These are phyloP conservation scores for Anthostomella pinea DNA, from an alignment of 2,329 filamentous ascomycete species.

Conservation along the genomic window DNA sequence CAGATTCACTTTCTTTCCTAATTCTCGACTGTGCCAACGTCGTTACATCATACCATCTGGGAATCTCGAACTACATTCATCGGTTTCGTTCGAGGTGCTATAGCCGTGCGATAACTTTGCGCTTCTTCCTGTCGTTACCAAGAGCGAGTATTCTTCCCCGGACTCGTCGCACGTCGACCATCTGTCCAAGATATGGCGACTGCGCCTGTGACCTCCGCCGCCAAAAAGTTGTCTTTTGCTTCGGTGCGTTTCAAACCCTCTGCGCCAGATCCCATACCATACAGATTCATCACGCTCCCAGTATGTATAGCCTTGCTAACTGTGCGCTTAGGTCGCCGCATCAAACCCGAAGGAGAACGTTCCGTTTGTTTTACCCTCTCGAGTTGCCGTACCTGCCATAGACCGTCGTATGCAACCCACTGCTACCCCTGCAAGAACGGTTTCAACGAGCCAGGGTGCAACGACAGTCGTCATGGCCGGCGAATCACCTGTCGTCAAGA, in stretches of 20 bases:
- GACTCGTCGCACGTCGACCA: constrained; percentile 8
- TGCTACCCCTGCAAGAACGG: constrained; percentile 14
- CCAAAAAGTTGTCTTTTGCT: constrained; percentile 33
- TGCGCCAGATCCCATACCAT: too few species aligned
- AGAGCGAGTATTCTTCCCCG: constrained; percentile 12
- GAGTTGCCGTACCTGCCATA: constrained; percentile 31
- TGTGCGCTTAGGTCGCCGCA: constrained; percentile 27
- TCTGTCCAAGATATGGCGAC: constrained; percentile 26
- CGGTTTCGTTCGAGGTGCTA: constrained; percentile 15
- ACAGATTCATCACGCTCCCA: too few species aligned
- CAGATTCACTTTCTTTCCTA: constrained; percentile 54
- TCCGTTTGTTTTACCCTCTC: constrained; percentile 20
- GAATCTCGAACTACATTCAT: constrained; percentile 15
- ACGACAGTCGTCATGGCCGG: constrained; percentile 16
- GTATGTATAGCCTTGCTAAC: constrained; percentile 11
- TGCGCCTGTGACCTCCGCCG: constrained; percentile 25
- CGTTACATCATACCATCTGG: constrained; percentile 19
- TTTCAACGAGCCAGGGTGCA: constrained; percentile 17
- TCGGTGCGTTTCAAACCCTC: constrained; percentile 31
- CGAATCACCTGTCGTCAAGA: constrained; percentile 15
- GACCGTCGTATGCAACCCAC: constrained; percentile 27
- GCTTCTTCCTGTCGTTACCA: constrained; percentile 15
- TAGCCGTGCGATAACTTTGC: constrained; percentile 1
- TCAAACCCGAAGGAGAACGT: constrained; percentile 31
- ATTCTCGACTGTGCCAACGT: constrained; percentile 36